These are phyloP conservation scores for Colletotrichum lini DNA, from an alignment of 2,329 filamentous ascomycete genomes.

Conservation along the genomic window DNA sequence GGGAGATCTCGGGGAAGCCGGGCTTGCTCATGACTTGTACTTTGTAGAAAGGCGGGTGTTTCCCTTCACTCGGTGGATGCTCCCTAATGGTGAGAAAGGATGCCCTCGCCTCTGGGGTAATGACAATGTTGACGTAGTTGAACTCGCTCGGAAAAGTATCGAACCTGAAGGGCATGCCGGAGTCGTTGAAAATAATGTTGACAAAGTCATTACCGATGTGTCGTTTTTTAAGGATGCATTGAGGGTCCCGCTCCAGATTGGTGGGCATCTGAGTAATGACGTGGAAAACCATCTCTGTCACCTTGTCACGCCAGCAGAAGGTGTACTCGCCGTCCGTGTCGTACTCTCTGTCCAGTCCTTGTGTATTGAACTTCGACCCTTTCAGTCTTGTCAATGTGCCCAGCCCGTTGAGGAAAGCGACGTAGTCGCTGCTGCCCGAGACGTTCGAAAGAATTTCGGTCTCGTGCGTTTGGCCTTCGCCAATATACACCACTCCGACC, in stretches of 20 bases:
- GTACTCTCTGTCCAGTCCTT: conserved; percentile 85
- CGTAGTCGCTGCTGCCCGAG: conserved; percentile 88
- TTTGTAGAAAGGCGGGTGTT: conserved; percentile 78
- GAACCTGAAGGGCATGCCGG: conserved; percentile 88
- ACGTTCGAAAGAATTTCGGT: conserved; percentile 89
- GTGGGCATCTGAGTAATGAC: conserved; percentile 98
- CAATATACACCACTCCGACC: conserved; percentile 94
- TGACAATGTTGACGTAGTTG: conserved; percentile 97
- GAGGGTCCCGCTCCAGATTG: conserved; percentile 80
- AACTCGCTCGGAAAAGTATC: conserved; percentile 95
- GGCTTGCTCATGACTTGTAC: conserved; percentile 91
- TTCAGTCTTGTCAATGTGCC: conserved; percentile 87
- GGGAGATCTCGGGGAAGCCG: conserved; percentile 92
- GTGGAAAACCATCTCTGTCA: conserved; percentile 96
- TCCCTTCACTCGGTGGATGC: conserved; percentile 51
- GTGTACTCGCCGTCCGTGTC: conserved; percentile 89
- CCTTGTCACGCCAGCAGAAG: conserved; percentile 94
- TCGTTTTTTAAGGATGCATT: conserved; percentile 87
- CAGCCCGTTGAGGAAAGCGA: conserved; percentile 85
- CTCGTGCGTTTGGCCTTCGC: conserved; percentile 86
- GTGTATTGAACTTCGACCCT: conserved; percentile 90
- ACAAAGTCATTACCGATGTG: conserved; percentile 99
- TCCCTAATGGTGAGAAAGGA: conserved; percentile 79
- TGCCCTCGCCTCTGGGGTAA: conserved; percentile 86
- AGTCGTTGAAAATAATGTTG: conserved; percentile 98